Conservation (phyloP, 2,329 filamentous ascomycete species). For the Gremmenia infestans region DNA sequence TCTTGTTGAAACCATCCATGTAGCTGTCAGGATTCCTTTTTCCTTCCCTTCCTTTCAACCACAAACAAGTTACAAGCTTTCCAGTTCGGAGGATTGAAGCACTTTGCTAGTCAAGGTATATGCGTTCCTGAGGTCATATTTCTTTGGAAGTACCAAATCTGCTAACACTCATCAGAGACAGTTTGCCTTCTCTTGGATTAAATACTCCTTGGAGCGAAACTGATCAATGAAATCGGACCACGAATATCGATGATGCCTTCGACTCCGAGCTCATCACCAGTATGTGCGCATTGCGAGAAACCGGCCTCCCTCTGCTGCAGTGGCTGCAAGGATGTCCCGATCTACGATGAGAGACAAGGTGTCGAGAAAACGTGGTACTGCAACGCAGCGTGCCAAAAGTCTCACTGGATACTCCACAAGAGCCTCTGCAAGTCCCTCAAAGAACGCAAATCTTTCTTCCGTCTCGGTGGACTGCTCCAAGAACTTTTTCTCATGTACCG, state of each 20-base stretch:
- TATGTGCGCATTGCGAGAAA: background rate
- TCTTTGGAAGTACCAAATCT: too few species aligned
- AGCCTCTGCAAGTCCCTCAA: background rate
- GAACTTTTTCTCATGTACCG: background rate
- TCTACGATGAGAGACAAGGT: background rate
- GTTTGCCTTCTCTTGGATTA: too few species aligned
- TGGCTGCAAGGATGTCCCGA: background rate
- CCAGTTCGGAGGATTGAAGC: too few species aligned
- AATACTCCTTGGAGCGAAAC: background rate
- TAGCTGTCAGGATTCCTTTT: too few species aligned
- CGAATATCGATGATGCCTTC: background rate
- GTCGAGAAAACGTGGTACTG: background rate
- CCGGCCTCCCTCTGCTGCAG: background rate
- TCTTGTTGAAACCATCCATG: too few species aligned
- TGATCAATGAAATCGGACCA: background rate
- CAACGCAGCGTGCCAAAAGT: background rate
- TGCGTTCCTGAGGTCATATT: too few species aligned
- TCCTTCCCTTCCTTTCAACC: too few species aligned
- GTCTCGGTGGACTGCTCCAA: background rate
- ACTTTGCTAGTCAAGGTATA: too few species aligned
- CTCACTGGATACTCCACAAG: background rate
- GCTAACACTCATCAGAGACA: too few species aligned
- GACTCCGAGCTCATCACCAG: background rate
- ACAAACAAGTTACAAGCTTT: too few species aligned
- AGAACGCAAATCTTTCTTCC: background rate